A percentile compares a stretch with the other conserved stretches of the same genome.
These are phyloP conservation scores for Trichophaea hybrida DNA, from an alignment of 2,329 filamentous ascomycete genomes.

Conservation along the genomic window DNA sequence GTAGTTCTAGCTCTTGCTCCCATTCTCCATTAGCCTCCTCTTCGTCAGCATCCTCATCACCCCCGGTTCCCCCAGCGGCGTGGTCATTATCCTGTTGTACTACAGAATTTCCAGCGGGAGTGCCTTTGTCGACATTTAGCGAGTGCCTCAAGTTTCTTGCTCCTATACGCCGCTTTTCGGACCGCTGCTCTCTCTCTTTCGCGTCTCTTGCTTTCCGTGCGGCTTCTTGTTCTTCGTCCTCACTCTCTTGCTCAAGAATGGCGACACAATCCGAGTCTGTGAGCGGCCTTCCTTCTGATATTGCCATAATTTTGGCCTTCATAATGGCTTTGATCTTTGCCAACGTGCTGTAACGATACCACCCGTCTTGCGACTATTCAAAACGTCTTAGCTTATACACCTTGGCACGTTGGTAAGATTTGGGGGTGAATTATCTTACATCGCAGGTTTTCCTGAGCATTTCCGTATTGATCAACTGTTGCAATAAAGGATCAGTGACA, in stretches of 20 bases:
- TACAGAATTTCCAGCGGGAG: slow-evolving; percentile 19
- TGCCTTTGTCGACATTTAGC: neutral
- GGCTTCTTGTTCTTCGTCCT: slow-evolving; percentile 22
- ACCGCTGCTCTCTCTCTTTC: slow-evolving; percentile 26
- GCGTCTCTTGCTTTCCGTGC: slow-evolving; percentile 23
- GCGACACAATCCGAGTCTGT: slow-evolving; percentile 36
- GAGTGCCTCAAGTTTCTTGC: slow-evolving; percentile 24
- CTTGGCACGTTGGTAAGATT: neutral
- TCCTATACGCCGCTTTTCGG: slow-evolving; percentile 26
- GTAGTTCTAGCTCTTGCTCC: slow-evolving; percentile 20
- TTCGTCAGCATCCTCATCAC: slow-evolving; percentile 21
- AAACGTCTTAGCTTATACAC: neutral
- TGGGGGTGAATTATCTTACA: slow-evolving; percentile 5
- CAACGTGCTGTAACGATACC: slow-evolving; percentile 69
- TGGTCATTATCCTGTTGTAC: slow-evolving; percentile 11
- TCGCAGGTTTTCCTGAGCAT: slow-evolving; percentile 23
- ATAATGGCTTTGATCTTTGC: slow-evolving; percentile 75
- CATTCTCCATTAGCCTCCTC: slow-evolving; percentile 25
- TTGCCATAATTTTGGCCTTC: slow-evolving; percentile 65
- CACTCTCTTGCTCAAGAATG: slow-evolving; percentile 32
- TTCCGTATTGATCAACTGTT: slow-evolving; percentile 48
- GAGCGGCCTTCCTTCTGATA: slow-evolving; percentile 40
- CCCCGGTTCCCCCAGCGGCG: slow-evolving; percentile 28
- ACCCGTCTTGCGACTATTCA: slow-evolving; percentile 46
- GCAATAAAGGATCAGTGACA: slow-evolving; percentile 64